phyloP scores from a whole-genome alignment of 1,284 basidiomycete genomes.

The Rhodofomes roseus region DNA sequence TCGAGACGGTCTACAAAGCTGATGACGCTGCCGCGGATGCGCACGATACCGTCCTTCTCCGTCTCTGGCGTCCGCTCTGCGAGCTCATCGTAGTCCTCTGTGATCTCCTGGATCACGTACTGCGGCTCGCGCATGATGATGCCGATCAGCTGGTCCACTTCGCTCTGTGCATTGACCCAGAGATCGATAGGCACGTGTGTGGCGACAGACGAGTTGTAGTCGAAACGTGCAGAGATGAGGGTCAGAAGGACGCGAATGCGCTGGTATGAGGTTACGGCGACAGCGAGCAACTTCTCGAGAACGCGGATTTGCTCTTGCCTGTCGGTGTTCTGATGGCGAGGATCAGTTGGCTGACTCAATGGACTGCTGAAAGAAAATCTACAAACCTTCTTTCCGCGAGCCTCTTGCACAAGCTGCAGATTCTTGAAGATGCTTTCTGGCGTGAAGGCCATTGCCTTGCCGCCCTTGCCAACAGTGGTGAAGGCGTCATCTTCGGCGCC shows the following conservation, averaged over 20 bases:
- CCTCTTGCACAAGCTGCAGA: constrained; percentile 89
- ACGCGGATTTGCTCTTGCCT: constrained; percentile 92
- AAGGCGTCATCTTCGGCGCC: constrained; percentile 70
- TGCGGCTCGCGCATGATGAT: constrained; percentile 69
- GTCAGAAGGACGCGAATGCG: constrained; percentile 93
- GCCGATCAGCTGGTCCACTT: constrained; percentile 85
- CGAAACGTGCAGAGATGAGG: constrained; percentile 92
- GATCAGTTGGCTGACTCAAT: neutral
- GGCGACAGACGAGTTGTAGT: constrained; percentile 89
- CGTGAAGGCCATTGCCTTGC: constrained; percentile 81
- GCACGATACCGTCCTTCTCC: constrained; percentile 65
- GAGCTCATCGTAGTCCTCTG: constrained; percentile 92
- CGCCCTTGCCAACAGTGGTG: constrained; percentile 90
- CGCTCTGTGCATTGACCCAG: constrained; percentile 85
- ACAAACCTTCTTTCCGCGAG: constrained; percentile 89
- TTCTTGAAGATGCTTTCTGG: constrained; percentile 93
- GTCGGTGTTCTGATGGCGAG: constrained; percentile 79
- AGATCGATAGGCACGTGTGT: constrained; percentile 91
- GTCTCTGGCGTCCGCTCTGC: constrained; percentile 80
- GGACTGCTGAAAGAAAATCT: neutral
- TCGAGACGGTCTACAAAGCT: constrained; percentile 95
- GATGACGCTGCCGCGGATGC: constrained; percentile 89
- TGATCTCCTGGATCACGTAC: constrained; percentile 86
- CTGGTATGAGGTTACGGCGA: constrained; percentile 88
- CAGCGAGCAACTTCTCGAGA: constrained; percentile 84